Evolutionary conservation across 768 basidiomycete species (phyloP), one percentile per base, ranked within the genome.

Genomic region (Hygrophoropsis aurantiaca): DNA sequence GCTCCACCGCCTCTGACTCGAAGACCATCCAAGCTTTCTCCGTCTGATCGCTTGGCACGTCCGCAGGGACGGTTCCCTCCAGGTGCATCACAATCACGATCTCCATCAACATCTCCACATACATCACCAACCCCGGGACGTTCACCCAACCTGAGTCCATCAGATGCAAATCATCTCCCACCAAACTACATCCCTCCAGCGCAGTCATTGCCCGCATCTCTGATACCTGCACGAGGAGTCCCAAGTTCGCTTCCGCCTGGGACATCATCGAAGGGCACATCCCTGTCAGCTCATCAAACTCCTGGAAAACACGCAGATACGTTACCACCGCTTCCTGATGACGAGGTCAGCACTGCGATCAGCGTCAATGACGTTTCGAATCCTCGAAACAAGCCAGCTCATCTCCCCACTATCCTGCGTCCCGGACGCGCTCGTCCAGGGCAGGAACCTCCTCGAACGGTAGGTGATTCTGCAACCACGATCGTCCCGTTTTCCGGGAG

Each of bases 1-100:
- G 78, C 74, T 3, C 81, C 84, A 7, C 71, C 76, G n/a, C 67
- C 82, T 25, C 56, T 81, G 33, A 62, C 59, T 21, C 71, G 79
- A 46, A 71, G 78, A 20, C 75, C 80, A 37, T 79, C 82, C 19
- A 84, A 82, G 53, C 57, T 82, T 10, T 60, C 61, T 1, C 73
- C 77, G 16, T 66, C 74, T 3, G 81, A 83, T 42, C 70, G 81
- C 34, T 63, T 84, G 33, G 65, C 69, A 20, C 74, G 75, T n/a
- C 74, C 77, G 37, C 50, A 49, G 49, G 47, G 58, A 47, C 54
- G 58, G 39, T 41, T 45, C 23, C 41, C 51, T 52, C 45, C 59
- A 59, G 47, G 26, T 55, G 50, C 49, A 49, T 52, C 43, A 51
- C 30, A 51, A 50, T 47, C 51, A 33, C 56, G 62, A 38, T 45